Percentiles rank a stretch among this genome's conserved stretches.
phyloP scores from a whole-genome alignment of 2,329 filamentous ascomycete species.

The Waltergamsia citrina region DNA sequence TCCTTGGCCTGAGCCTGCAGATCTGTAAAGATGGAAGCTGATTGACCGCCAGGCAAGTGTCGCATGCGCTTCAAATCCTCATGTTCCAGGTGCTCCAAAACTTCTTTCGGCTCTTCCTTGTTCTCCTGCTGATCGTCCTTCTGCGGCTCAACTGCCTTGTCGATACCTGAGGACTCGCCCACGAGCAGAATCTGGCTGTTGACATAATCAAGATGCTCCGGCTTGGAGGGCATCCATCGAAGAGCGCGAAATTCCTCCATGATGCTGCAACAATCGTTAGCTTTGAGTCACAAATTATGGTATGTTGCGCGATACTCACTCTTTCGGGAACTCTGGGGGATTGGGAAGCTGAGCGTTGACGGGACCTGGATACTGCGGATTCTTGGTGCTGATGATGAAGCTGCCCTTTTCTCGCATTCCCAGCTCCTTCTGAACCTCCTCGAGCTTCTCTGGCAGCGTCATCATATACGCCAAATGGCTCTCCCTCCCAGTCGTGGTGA shows the following conservation, averaged over 20 bases:
- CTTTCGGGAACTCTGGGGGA: conserved; percentile 59
- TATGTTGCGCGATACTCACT: conserved; percentile 33
- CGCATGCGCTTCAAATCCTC: conserved; percentile 63
- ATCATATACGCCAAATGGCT: conserved; percentile 74
- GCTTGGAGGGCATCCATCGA: conserved; percentile 66
- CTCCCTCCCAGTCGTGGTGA: conserved; percentile 61
- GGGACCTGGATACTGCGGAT: conserved; percentile 61
- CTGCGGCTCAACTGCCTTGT: conserved; percentile 45
- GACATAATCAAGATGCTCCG: conserved; percentile 64
- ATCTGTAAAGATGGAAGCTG: conserved; percentile 34
- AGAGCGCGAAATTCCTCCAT: conserved; percentile 62
- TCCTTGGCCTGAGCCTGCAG: conserved; percentile 43
- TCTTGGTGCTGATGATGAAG: conserved; percentile 73
- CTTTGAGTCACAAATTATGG: background rate
- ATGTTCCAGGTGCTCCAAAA: conserved; percentile 64
- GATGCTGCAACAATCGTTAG: conserved; percentile 35
- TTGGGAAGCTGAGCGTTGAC: conserved; percentile 53
- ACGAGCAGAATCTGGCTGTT: conserved; percentile 74
- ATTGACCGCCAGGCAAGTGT: conserved; percentile 34
- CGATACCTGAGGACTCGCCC: conserved; percentile 52
- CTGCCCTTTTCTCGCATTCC: conserved; percentile 64
- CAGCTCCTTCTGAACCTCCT: conserved; percentile 65
- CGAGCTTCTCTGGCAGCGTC: conserved; percentile 61
- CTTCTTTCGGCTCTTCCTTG: conserved; percentile 57
- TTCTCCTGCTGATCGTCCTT: conserved; percentile 46